Evolutionary conservation across 75 land plant species (phyloP).

Genomic region (Ceratopteris richardii): DNA sequence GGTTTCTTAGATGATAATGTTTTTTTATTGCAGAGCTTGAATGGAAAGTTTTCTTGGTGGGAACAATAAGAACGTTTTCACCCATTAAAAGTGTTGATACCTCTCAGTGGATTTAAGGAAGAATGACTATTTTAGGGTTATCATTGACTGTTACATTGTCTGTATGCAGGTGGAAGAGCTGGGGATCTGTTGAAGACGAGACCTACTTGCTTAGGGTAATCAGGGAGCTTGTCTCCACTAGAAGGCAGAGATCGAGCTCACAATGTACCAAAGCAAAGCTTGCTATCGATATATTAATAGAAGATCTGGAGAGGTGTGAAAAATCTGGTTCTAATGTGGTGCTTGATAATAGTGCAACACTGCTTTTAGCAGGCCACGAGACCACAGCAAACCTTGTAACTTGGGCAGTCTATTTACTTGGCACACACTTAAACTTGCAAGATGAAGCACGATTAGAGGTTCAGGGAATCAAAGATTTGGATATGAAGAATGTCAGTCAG

Average conservation of each 20-base stretch:
- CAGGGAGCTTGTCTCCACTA: not conserved
- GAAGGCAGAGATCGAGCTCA: not conserved
- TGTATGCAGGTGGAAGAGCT: not conserved
- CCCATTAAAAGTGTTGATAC: no score
- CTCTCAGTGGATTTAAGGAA: no score
- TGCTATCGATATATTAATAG: not conserved
- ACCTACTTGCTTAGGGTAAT: not conserved
- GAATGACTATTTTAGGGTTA: no score
- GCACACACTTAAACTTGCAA: slow-evolving; percentile 34
- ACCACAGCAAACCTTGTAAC: slow-evolving; percentile 39
- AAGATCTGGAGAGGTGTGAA: not conserved
- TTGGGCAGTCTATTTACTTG: slow-evolving; percentile 33
- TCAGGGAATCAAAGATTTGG: slow-evolving; percentile 6
- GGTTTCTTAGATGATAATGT: no score
- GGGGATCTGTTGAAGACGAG: not conserved
- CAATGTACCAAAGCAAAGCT: not conserved
- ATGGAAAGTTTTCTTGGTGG: no score
- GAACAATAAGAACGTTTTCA: no score
- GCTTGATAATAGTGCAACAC: slow-evolving; percentile 28
- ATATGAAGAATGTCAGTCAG: slow-evolving; percentile 15
- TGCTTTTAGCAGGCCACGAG: slow-evolving; percentile 39
- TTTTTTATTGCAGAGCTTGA: no score
- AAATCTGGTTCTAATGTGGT: not conserved
- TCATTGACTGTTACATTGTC: no score
- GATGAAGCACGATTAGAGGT: slow-evolving; percentile 30